Base-by-base conservation (phyloP, 2,329 filamentous ascomycete species). In the Monosporascus sp. region DNA sequence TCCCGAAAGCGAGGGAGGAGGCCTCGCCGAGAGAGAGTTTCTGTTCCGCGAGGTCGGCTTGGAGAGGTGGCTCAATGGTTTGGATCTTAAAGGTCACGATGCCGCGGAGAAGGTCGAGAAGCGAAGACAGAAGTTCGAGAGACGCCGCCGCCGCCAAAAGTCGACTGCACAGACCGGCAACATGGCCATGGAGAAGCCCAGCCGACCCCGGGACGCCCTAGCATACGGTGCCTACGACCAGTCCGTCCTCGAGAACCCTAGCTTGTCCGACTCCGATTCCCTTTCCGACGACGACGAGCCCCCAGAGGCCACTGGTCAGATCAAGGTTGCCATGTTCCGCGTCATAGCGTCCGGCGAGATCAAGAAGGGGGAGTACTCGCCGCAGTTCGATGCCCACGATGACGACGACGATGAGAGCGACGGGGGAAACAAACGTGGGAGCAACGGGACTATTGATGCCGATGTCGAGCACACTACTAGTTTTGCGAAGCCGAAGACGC, bases 401-500 rank as follows among this genome's bases (percentile, higher is more conserved):
- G 94, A 97, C 65, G 93, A 96, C 58, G 92, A 96, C 57, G 91
- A 96, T 52, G 86, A 88, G 51, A 70, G 69, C 27, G 75, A 79
- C 19, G 70, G 71, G 52, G 71, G 78, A 27, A 73, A 74, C 47
- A 78, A 81, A 54, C 74, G 76, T 27, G 79, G 76, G 7, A 81
- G 77, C 49, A 83, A 79, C 40, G 78, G 78, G 16, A 78, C 78
- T 27, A 83, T 88, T 55, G 89, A 92, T 63, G 88, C 85, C 41
- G 91, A 96, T 65, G 83, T 97, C 53, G 94, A 97, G 72, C 94
- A 99, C 69, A 97, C 94, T 2, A 97, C 94, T 7, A 96, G 92
- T 68, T 97, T 97, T 71, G 93, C 93, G 9, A 96, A 97, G 74
- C 93, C 92, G 16, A 97, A 97, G 78, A 88, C 91, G 1, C 79